Percentiles rank a stretch among this genome's conserved stretches.
phyloP scores from a whole-genome alignment of 2,329 filamentous ascomycete species.

The Calonectria hawksworthii region DNA sequence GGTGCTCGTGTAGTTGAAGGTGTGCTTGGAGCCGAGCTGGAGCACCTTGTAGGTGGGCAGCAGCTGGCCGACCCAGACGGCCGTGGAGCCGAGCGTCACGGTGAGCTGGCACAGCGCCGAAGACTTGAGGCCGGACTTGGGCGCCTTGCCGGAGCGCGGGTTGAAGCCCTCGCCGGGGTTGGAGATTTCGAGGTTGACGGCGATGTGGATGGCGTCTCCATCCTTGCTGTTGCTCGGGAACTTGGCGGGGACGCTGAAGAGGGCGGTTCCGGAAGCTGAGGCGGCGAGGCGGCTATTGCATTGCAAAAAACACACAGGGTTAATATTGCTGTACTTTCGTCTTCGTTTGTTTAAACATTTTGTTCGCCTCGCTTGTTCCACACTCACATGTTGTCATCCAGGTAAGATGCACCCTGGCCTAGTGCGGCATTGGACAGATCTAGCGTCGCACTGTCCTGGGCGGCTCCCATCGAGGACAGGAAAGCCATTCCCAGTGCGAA shows the following conservation, averaged over 20 bases:
- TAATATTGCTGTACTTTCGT: background rate
- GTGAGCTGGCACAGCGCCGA: background rate
- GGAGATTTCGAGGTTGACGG: conserved; percentile 11
- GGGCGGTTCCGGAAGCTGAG: background rate
- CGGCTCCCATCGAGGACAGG: conserved; percentile 6
- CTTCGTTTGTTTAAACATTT: background rate
- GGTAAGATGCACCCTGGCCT: background rate
- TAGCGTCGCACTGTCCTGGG: conserved; percentile 5
- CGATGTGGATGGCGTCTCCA: conserved; percentile 15
- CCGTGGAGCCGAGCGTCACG: background rate
- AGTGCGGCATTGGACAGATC: background rate
- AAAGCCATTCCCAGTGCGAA: background rate
- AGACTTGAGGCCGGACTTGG: background rate
- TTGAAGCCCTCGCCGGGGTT: conserved; percentile 8
- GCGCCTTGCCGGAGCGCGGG: conserved; percentile 15
- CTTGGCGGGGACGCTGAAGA: background rate
- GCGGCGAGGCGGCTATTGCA: background rate
- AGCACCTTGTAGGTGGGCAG: conserved; percentile 9
- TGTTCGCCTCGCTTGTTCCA: background rate
- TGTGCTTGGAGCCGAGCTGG: background rate
- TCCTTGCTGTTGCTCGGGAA: conserved; percentile 2
- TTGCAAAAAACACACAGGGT: background rate
- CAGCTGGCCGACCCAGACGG: conserved; percentile 11
- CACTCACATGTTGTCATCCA: conserved; percentile 3
- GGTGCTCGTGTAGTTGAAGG: background rate